Evolutionary conservation across 129 eudicot species (phyloP).

Genomic region (Flaveria sonorensis): DNA sequence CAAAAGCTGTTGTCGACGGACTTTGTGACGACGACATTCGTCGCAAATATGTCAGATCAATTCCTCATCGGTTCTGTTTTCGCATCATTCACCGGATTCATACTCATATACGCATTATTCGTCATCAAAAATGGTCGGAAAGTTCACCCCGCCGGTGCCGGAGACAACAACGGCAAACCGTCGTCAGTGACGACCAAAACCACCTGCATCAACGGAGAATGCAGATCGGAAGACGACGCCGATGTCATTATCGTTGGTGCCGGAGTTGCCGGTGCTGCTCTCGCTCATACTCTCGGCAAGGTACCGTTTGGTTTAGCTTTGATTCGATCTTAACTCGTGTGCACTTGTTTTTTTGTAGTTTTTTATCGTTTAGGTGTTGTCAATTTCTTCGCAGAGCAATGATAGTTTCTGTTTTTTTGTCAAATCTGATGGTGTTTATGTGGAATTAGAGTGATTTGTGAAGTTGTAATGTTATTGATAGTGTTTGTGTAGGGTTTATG

Average conservation of each 20-base stretch:
- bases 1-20: too few species aligned
- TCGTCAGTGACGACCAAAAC: conserved; percentile 37
- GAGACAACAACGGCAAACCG: not conserved
- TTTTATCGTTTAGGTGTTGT: too few species aligned
- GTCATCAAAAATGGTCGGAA: conserved; percentile 27
- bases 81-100: conserved; percentile 35
- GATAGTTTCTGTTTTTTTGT: not conserved
- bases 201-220: conserved; percentile 36
- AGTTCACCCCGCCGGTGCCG: not conserved
- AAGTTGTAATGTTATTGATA: not conserved
- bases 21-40: conserved; percentile 25
- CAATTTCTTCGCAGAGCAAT: too few species aligned
- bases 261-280: conserved; percentile 83
- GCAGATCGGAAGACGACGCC: conserved; percentile 45
- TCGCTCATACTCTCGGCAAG: conserved; percentile 76
- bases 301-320: conserved; percentile 18
- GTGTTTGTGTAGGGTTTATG: conserved; percentile 4
- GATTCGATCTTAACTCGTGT: too few species aligned
- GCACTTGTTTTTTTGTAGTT: too few species aligned
- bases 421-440: not conserved
- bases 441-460: conserved; percentile 15
- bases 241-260: conserved; percentile 74
- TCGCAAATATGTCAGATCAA: conserved; percentile 41
- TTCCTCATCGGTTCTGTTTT: conserved; percentile 18
- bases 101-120: conserved; percentile 30